These are phyloP conservation scores for Fistulinella cinereoalba DNA, from an alignment of 1,284 basidiomycete species.

Conservation along the genomic window DNA sequence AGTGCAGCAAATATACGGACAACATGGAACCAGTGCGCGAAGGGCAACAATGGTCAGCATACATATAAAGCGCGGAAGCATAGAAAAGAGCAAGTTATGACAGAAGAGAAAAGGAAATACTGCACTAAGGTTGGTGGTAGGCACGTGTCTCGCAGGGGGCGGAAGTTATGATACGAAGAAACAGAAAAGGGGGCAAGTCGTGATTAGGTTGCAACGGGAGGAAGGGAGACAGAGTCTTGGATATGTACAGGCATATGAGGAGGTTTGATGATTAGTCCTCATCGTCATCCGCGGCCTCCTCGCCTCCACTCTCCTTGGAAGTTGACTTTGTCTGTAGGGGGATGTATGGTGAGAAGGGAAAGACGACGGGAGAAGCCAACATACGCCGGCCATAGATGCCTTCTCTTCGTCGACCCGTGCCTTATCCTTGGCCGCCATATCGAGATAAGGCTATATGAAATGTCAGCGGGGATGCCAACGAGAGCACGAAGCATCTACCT, in stretches of 20 bases:
- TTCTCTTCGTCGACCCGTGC: conserved; percentile 80
- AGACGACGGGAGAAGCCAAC: conserved; percentile 21
- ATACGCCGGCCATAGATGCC: conserved; percentile 67
- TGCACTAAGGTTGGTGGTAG: conserved; percentile 14
- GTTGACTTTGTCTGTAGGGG: conserved; percentile 22
- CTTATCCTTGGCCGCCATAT: conserved; percentile 87
- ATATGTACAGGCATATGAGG: conserved; percentile 11
- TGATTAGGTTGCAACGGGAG: conserved; percentile 19
- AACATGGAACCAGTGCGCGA: conserved; percentile 28
- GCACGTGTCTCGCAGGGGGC: conserved; percentile 30
- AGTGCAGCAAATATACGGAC: conserved; percentile 28
- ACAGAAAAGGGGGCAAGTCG: conserved; percentile 5
- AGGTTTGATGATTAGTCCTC: conserved; percentile 37
- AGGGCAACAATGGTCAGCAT: conserved; percentile 16
- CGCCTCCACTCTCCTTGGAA: conserved; percentile 57
- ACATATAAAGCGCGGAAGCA: conserved; percentile 24
- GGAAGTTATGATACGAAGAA: conserved; percentile 25
- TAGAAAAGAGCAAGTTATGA: conserved; percentile 23
- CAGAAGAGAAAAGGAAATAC: conserved; percentile 9
- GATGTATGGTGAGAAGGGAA: background rate
- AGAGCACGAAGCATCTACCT: conserved; percentile 46
- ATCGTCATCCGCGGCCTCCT: conserved; percentile 59
- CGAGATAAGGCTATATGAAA: conserved; percentile 81
- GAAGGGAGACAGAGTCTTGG: conserved; percentile 12
- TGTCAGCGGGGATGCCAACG: background rate